Evolutionary conservation across 1,284 basidiomycete genomes (phyloP), one percentile per base, ranked within the genome.

Genomic region (Cutaneotrichosporon cavernicola): DNA sequence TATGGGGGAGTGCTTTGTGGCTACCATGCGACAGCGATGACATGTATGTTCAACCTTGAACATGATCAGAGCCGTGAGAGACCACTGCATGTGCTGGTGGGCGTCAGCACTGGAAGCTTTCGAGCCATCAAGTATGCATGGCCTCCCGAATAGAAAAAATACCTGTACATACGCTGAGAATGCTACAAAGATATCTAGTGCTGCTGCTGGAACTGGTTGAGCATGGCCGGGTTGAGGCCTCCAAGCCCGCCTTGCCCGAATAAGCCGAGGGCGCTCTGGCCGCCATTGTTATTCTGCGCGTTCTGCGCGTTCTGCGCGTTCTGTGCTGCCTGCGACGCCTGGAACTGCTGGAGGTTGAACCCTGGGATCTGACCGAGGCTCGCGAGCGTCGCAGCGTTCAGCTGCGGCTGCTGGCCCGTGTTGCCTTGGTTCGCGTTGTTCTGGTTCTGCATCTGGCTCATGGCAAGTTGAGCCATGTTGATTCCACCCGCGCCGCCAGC

Each of bases 151-250:
- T 36, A 36, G 34, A 36, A 1, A 36, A n/a, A 46, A 7, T 46
- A 46, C 43, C 43, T 18, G 43, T 46, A 46, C 43, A 46, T 46
- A n/a, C 43, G 43, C 43, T 46, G 43, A 46, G 16, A 46, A 18
- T 46, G 43, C 43, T 46, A 46, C 43, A 46, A 46, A 13, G 18
- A n/a, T 46, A 46, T n/a, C 43, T 56, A 26, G 16, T 56, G 38
- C 7, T 65, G 64, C 51, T 61, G 64, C 60, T 65, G 64, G 60
- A 65, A 65, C 52, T 59, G 60, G 21, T 51, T 57, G 4, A 65
- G 60, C 26, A 56, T 55, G 30, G 56, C 34, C 8, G 53, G 47
- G 32, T 61, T 60, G 43, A 60, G 22, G 16, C 32, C 30, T 18
- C 43, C 43, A n/a, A 46, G 51, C 30, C 51, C 51, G 16, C 47